These are phyloP conservation scores for Xanthoceras sorbifolium DNA, from an alignment of 345 rosid species.

Conservation along the genomic window DNA sequence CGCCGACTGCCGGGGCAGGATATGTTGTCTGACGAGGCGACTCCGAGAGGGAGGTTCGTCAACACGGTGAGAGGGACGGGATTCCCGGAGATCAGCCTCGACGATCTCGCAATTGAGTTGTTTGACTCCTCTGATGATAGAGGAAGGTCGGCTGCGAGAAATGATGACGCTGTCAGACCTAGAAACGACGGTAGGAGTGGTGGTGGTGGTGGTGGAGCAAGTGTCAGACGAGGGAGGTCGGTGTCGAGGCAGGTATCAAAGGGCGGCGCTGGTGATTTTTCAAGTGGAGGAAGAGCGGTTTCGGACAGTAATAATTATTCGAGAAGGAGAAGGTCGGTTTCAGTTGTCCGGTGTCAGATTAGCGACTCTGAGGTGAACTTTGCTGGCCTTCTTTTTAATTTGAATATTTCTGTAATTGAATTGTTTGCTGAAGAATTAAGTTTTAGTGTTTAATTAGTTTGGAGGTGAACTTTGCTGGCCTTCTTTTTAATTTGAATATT, in stretches of 20 bases:
- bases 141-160: slow-evolving; percentile 49
- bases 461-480: slow-evolving; percentile 48
- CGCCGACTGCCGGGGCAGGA: slow-evolving; percentile 43
- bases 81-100: slow-evolving; percentile 79
- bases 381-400: not conserved
- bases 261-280: slow-evolving; percentile 27
- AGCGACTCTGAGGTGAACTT: slow-evolving; percentile 78
- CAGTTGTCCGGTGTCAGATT: slow-evolving; percentile 60
- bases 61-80: slow-evolving; percentile 83
- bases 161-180: slow-evolving; percentile 33
- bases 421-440: not conserved
- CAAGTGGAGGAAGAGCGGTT: slow-evolving; percentile 41
- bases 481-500: slow-evolving; percentile 1
- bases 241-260: slow-evolving; percentile 68
- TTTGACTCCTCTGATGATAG: slow-evolving; percentile 54
- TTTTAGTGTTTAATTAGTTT: slow-evolving; percentile 7
- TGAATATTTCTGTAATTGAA: not conserved
- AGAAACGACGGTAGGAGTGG: slow-evolving; percentile 25
- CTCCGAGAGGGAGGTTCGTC: slow-evolving; percentile 75
- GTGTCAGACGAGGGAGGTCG: slow-evolving; percentile 77
- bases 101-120: slow-evolving; percentile 73
- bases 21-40: slow-evolving; percentile 38
- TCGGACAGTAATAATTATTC: slow-evolving; percentile 41
- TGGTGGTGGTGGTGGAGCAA: slow-evolving; percentile 26
- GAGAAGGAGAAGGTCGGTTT: slow-evolving; percentile 74